Conservation (phyloP, 2,329 filamentous ascomycete genomes). For the Sclerotinia trifoliorum region DNA sequence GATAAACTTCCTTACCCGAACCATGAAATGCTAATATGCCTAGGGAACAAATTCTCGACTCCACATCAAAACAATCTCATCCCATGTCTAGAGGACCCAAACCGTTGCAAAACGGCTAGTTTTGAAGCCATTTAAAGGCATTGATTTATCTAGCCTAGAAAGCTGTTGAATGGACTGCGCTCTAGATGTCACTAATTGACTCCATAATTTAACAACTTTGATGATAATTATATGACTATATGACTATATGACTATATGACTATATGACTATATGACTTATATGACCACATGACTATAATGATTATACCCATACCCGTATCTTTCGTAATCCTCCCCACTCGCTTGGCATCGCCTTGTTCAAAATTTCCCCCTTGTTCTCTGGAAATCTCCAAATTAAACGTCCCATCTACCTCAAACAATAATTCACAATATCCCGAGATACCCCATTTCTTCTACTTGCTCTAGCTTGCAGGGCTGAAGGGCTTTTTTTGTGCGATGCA, state of each 20-base stretch:
- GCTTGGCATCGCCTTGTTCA: constrained; percentile 6
- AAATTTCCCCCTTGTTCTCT: constrained; percentile 6
- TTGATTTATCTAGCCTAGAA: neutral
- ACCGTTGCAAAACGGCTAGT: neutral
- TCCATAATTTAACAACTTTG: neutral
- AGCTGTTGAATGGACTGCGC: neutral
- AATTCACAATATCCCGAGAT: constrained; percentile 13
- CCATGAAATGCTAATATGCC: neutral
- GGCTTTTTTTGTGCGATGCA: neutral
- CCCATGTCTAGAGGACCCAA: neutral
- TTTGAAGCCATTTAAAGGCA: neutral
- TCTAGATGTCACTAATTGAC: neutral
- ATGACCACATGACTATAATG: too few species aligned
- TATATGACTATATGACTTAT: too few species aligned
- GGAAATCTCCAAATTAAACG: constrained; percentile 20
- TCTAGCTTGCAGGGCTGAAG: constrained; percentile 25
- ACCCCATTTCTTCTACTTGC: constrained; percentile 7
- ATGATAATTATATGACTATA: neutral
- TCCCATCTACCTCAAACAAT: constrained; percentile 55
- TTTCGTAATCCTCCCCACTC: constrained; percentile 4
- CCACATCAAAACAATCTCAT: constrained; percentile 6
- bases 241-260: too few species aligned
- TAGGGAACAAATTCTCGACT: neutral
- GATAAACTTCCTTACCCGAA: constrained; percentile 6
- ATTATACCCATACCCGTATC: neutral